phyloP scores from a whole-genome alignment of 2,329 filamentous ascomycete genomes.

The Meredithiella fracta region DNA sequence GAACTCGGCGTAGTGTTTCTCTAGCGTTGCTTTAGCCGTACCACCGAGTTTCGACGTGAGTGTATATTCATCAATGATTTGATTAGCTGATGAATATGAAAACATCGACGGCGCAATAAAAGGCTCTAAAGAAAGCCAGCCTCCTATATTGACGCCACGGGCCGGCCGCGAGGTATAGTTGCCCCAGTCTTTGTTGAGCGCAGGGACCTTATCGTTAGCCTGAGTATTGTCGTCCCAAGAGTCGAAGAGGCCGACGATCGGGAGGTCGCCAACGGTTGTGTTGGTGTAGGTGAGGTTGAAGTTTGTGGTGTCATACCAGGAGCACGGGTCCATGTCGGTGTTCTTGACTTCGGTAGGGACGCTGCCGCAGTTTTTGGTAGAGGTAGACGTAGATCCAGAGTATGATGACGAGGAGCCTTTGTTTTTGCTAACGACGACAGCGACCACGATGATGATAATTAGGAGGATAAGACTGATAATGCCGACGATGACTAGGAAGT shows the following conservation, averaged over 20 bases:
- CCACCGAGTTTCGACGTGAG: constrained; percentile 54
- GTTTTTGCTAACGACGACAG: constrained; percentile 49
- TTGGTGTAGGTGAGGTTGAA: constrained; percentile 93
- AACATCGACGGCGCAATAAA: constrained; percentile 94
- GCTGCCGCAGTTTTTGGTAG: constrained; percentile 32
- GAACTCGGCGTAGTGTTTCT: constrained; percentile 82
- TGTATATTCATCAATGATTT: constrained; percentile 79
- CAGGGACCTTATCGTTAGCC: constrained; percentile 65
- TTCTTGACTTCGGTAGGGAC: constrained; percentile 53
- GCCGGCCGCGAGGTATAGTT: constrained; percentile 64
- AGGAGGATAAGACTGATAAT: constrained; percentile 38
- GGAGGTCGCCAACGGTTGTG: constrained; percentile 67
- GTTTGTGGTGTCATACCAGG: constrained; percentile 76
- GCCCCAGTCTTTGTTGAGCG: constrained; percentile 59
- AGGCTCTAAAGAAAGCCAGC: constrained; percentile 86
- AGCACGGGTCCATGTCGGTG: constrained; percentile 72
- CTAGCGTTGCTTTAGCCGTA: constrained; percentile 48
- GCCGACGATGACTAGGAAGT: constrained; percentile 35
- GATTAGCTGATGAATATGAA: constrained; percentile 41
- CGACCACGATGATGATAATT: constrained; percentile 51
- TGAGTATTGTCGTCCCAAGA: constrained; percentile 69
- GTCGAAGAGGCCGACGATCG: constrained; percentile 74
- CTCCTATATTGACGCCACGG: constrained; percentile 80
- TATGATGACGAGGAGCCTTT: constrained; percentile 36
- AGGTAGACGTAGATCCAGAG: neutral